Base-by-base conservation (phyloP, 75 land plant species). In the Picea sitchensis region DNA sequence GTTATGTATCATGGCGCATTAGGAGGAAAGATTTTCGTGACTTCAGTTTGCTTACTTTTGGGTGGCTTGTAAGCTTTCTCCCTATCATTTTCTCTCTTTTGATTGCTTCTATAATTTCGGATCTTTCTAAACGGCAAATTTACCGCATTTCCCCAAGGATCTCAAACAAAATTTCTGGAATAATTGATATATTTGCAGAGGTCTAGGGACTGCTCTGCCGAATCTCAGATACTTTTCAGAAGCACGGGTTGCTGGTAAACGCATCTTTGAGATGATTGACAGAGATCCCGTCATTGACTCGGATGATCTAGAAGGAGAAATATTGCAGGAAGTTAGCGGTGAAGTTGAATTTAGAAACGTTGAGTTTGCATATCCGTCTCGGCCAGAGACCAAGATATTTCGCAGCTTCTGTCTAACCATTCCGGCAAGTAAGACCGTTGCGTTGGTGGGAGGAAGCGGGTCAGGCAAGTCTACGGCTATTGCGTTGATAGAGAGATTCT, bases 21-120 rank as follows among this genome's bases (percentile, higher is more conserved):
- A n/a, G 89, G 89, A 14, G 86, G 86, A 13, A 36, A 17, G 17
- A 75, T 87, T 76, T 81, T 90, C 56, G 76, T 78, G 1, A 63
- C 81, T 68, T 84, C 82, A 32, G n/a, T 78, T 65, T 74, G 79
- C 38, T 58, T 81, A 6, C 58, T 84, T 56, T 2, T 77, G 47
- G 92, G 89, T 54, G 92, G 92, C 82, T 6, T 86, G 90, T 85
- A 38, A 82, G 87, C 75, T 30, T 58, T 54, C 21, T 14, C 3
- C 4, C 30, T 71, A 0, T 68, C 5, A 31, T 14, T 32, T 41
- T 4, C 4, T 41, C 44, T 41, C 44, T 41, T 41, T 4, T 41
- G 5, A 38, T 38, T 38, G 41, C 5, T 38, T 38, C 41, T 38
- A 5, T 38, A 38, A 38, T 38, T 38, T 38, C 41, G 5, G 41